Evolutionary conservation across 2,329 filamentous ascomycete species (phyloP).

Genomic region (Pseudocercospora crystallina): DNA sequence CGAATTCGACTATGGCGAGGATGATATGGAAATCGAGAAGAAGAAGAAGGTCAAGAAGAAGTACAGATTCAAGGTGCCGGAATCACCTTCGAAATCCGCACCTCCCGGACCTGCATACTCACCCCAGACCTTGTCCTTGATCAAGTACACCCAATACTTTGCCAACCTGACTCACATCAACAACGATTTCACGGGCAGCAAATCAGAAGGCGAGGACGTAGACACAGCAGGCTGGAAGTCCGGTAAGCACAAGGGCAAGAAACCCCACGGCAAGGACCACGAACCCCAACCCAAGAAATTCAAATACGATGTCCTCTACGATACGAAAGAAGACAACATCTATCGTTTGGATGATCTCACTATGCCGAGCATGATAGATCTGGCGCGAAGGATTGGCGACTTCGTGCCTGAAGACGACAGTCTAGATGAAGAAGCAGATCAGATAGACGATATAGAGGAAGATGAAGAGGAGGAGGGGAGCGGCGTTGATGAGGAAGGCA

Average conservation of each 20-base stretch:
- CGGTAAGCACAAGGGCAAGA: conserved; percentile 62
- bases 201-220: conserved; percentile 25
- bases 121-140: conserved; percentile 74
- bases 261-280: conserved; percentile 48
- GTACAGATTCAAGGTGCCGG: conserved; percentile 57
- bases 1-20: conserved; percentile 27
- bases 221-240: conserved; percentile 56
- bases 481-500: background rate
- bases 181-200: conserved; percentile 56
- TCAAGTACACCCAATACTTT: conserved; percentile 85
- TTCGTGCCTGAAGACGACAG: conserved; percentile 36
- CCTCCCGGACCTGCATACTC: conserved; percentile 88
- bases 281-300: conserved; percentile 65
- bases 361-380: conserved; percentile 72
- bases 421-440: conserved; percentile 31
- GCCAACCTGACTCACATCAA: conserved; percentile 92
- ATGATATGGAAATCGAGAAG: conserved; percentile 42
- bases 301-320: conserved; percentile 79
- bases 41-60: conserved; percentile 55
- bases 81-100: conserved; percentile 68
- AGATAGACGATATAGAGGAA: conserved; percentile 27
- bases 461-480: conserved; percentile 30
- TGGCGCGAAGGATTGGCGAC: conserved; percentile 76
- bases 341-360: conserved; percentile 82
- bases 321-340: conserved; percentile 71